Evolutionary conservation across 345 rosid species (phyloP).

Genomic region (Gossypium thurberi): DNA sequence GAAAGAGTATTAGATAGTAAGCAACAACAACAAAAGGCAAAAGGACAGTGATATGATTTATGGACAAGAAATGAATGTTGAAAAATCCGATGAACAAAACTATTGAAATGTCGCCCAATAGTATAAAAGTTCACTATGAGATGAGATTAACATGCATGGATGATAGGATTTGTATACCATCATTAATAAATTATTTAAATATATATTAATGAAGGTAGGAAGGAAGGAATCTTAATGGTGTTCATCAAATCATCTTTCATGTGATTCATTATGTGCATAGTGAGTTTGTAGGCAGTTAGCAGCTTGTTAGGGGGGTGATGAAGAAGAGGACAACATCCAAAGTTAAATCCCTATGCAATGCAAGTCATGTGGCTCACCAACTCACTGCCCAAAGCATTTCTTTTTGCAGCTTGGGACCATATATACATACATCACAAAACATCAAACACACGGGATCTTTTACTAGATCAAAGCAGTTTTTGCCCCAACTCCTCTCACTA

Average conservation of each 20-base stretch:
- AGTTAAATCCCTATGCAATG: not conserved
- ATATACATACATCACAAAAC: not conserved
- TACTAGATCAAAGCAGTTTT: constrained; percentile 1
- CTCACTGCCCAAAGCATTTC: constrained; percentile 10
- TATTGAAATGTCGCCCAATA: not conserved
- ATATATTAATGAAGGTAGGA: not conserved
- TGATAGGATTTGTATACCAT: too few species aligned
- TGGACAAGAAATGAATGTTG: constrained; percentile 24
- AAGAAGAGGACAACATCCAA: constrained; percentile 14
- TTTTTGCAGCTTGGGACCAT: not conserved
- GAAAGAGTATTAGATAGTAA: not conserved
- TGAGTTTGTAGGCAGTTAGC: not conserved
- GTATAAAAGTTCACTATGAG: not conserved
- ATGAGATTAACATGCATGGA: not conserved
- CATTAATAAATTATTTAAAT: too few species aligned
- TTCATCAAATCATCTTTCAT: not conserved
- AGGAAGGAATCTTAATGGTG: not conserved
- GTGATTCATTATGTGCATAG: not conserved
- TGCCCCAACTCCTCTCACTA: not conserved
- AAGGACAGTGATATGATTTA: constrained; percentile 23
- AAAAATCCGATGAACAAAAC: constrained; percentile 25
- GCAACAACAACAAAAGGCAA: constrained; percentile 17
- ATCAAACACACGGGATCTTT: not conserved
- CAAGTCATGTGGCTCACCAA: constrained; percentile 30
- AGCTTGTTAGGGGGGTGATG: not conserved